Conservation (phyloP, 148 eudicot species). For the Nepenthes gracilis region DNA sequence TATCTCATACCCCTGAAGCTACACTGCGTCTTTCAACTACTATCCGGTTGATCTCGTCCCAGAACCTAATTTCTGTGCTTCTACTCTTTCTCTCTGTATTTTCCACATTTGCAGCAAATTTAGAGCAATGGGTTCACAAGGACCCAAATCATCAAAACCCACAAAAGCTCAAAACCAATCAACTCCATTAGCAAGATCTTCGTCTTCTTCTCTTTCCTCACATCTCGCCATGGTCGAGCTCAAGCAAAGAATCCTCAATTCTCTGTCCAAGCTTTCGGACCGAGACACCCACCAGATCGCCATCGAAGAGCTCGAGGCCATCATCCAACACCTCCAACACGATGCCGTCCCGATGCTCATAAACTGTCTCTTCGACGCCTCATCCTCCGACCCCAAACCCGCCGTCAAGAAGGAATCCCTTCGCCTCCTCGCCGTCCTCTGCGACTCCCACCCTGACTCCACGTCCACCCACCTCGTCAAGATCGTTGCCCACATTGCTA, state of each 20-base stretch:
- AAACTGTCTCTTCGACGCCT: conserved; percentile 71
- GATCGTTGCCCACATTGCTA: conserved; percentile 65
- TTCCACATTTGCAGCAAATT: too few species aligned
- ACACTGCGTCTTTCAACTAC: too few species aligned
- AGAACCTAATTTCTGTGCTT: too few species aligned
- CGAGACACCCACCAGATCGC: conserved; percentile 97
- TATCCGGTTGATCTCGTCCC: too few species aligned
- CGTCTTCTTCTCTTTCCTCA: conserved; percentile 41
- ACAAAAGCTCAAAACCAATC: conserved; percentile 28
- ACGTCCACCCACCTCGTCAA: conserved; percentile 65
- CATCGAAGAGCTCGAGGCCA: conserved; percentile 64
- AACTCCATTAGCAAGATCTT: conserved; percentile 11
- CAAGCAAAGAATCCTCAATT: conserved; percentile 65
- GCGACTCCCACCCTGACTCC: conserved; percentile 42
- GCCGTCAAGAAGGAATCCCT: conserved; percentile 67
- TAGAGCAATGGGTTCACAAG: conserved; percentile 40
- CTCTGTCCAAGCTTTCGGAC: conserved; percentile 79
- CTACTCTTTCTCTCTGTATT: too few species aligned
- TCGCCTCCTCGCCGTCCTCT: conserved; percentile 46
- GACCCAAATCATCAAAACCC: conserved; percentile 51
- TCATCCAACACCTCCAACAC: conserved; percentile 43
- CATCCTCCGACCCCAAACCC: conserved; percentile 62
- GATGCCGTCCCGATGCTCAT: conserved; percentile 73
- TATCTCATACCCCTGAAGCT: too few species aligned
- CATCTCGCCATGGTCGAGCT: conserved; percentile 89